These are phyloP conservation scores for Glebionis coronaria DNA, from an alignment of 129 eudicot species.

Conservation along the genomic window DNA sequence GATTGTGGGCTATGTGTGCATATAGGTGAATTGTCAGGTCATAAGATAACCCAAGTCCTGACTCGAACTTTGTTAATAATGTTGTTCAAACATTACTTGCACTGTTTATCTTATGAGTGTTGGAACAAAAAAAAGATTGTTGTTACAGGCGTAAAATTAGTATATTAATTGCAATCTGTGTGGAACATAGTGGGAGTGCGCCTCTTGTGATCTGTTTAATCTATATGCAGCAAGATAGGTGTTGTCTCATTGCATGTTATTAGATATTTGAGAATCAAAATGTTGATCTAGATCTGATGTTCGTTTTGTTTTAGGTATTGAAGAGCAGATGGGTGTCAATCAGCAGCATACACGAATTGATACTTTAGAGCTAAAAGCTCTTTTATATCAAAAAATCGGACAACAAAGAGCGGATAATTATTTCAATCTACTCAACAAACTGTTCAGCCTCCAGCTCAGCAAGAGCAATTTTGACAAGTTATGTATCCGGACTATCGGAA, in stretches of 20 bases:
- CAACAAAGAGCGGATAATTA: constrained; percentile 71
- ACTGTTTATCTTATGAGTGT: too few species aligned
- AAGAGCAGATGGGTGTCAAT: constrained; percentile 49
- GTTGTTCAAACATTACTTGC: too few species aligned
- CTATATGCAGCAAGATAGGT: too few species aligned
- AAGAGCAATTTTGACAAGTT: constrained; percentile 53
- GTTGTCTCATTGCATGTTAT: not conserved
- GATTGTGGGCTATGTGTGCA: too few species aligned
- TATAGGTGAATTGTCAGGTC: too few species aligned
- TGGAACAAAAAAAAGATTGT: too few species aligned
- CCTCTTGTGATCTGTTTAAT: too few species aligned
- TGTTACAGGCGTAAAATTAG: too few species aligned
- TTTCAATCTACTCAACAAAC: constrained; percentile 51
- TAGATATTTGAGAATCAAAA: not conserved
- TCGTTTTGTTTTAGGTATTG: constrained; percentile 34
- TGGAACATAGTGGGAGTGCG: too few species aligned
- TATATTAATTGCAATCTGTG: too few species aligned
- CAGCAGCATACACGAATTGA: constrained; percentile 59
- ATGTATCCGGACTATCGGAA: constrained; percentile 61
- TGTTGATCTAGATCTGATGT: constrained; percentile 13
- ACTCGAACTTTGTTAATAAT: too few species aligned
- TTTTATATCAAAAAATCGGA: constrained; percentile 53
- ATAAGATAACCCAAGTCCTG: too few species aligned
- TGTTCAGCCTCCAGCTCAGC: constrained; percentile 44
- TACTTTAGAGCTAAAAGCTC: constrained; percentile 56